Percentiles rank a stretch among this genome's conserved stretches.
Evolutionary conservation across 1,139 yeast species (phyloP).

Genomic region (Scheffersomyces segobiensis): DNA sequence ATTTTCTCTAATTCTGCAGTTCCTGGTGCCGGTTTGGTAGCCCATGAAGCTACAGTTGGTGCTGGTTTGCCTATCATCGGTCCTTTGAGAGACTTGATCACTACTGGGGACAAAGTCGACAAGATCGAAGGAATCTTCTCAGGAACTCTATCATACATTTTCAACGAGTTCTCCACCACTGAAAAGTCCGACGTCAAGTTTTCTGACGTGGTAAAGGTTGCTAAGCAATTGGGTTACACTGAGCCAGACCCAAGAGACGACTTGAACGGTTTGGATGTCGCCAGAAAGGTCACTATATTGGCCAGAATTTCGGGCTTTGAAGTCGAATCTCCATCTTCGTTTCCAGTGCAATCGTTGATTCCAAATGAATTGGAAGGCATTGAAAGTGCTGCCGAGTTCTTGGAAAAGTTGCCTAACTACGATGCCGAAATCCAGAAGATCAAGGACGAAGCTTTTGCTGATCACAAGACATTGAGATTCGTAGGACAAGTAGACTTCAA

Average conservation of each 20-base stretch:
- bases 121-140: conserved; percentile 95
- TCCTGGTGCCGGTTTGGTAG: conserved; percentile 72
- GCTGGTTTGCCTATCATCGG: conserved; percentile 95
- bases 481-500: conserved; percentile 88
- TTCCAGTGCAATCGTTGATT: conserved; percentile 91
- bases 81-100: conserved; percentile 80
- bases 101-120: conserved; percentile 89
- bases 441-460: conserved; percentile 78
- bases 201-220: conserved; percentile 85
- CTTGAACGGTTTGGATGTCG: conserved; percentile 95
- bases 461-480: conserved; percentile 85
- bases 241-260: conserved; percentile 99
- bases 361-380: conserved; percentile 83
- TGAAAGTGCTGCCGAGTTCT: conserved; percentile 70
- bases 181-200: conserved; percentile 63
- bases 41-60: conserved; percentile 99
- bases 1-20: conserved; percentile 58
- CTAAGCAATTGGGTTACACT: conserved; percentile 90
- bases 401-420: conserved; percentile 76
- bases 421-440: conserved; percentile 77
- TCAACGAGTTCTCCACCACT: conserved; percentile 84
- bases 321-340: conserved; percentile 90
- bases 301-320: conserved; percentile 88
- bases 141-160: conserved; percentile 94
- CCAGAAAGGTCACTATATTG: conserved; percentile 93